These are phyloP conservation scores for Rhypophila decipiens DNA, from an alignment of 495 filamentous ascomycete genomes.

Conservation along the genomic window DNA sequence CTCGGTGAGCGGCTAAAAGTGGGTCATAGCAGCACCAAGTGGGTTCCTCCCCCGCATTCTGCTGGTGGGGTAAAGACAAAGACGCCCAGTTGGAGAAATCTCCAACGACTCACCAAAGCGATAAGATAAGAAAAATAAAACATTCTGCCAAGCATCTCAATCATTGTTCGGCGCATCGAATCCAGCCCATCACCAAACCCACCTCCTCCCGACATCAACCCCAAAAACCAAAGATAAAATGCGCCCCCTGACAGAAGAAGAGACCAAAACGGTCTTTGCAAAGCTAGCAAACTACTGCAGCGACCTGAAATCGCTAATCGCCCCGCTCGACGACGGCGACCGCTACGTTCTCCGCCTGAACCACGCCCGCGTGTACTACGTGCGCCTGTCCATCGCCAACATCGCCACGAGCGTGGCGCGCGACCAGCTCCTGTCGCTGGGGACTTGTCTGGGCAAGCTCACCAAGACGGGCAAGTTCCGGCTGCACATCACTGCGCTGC, in stretches of 20 bases:
- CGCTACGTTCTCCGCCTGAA: conserved; percentile 84
- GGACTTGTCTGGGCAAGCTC: conserved; percentile 79
- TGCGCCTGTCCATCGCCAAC: conserved; percentile 79
- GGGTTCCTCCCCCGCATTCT: conserved; percentile 5
- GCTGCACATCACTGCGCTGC: conserved; percentile 75
- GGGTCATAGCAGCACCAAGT: conserved; percentile 5
- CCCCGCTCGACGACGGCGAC: conserved; percentile 60
- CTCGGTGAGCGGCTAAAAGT: conserved; percentile 25
- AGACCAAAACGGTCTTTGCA: conserved; percentile 66
- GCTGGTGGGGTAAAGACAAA: conserved; percentile 5
- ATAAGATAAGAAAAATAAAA: neutral
- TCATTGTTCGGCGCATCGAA: no score
- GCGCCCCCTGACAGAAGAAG: conserved; percentile 67
- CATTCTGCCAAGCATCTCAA: neutral
- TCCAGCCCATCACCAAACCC: neutral
- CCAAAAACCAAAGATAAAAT: conserved; percentile 34
- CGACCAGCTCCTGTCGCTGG: conserved; percentile 72
- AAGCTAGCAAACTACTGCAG: conserved; percentile 46
- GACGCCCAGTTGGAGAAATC: neutral
- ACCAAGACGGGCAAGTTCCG: conserved; percentile 90
- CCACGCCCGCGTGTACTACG: conserved; percentile 66
- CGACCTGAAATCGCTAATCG: conserved; percentile 68
- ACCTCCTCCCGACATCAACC: neutral
- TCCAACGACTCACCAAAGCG: neutral
- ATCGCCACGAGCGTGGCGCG: conserved; percentile 79